Percentiles rank a stretch among this genome's conserved stretches.
These are phyloP conservation scores for Flaveria brownii DNA, from an alignment of 129 eudicot species.

Conservation along the genomic window DNA sequence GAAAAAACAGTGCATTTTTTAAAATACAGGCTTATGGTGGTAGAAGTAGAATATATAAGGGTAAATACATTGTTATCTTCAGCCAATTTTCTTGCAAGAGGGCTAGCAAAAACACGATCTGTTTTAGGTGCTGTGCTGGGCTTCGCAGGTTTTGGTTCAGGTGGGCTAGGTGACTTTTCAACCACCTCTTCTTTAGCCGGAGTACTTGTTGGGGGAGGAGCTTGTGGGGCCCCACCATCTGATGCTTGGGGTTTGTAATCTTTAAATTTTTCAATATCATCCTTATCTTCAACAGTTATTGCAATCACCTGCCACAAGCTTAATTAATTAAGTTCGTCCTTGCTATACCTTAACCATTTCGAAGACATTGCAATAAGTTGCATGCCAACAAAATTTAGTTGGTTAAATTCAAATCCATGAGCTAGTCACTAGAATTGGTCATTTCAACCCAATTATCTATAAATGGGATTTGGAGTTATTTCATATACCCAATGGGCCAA, in stretches of 20 bases:
- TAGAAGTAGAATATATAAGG: neutral
- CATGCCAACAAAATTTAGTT: neutral
- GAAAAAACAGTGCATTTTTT: neutral
- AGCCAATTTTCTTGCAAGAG: constrained; percentile 92
- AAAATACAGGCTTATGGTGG: neutral
- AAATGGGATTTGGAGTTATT: neutral
- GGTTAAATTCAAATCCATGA: neutral
- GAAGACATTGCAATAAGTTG: neutral
- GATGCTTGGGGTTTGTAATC: constrained; percentile 76
- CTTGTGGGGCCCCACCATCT: constrained; percentile 55
- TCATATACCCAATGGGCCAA: neutral
- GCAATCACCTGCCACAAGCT: constrained; percentile 68
- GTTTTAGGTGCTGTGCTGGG: constrained; percentile 48
- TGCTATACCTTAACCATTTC: constrained; percentile 4
- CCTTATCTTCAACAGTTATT: constrained; percentile 93
- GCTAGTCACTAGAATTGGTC: neutral
- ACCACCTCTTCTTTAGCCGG: constrained; percentile 56
- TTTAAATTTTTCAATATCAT: constrained; percentile 71
- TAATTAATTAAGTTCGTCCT: constrained; percentile 15
- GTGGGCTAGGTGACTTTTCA: constrained; percentile 53
- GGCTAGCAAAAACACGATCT: constrained; percentile 90
- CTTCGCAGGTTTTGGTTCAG: constrained; percentile 54
- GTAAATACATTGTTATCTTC: constrained; percentile 72
- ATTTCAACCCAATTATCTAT: neutral
- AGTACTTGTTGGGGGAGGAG: constrained; percentile 58